Evolutionary conservation across 1,284 basidiomycete species (phyloP).

Genomic region (Singerocomus rubriflavus): DNA sequence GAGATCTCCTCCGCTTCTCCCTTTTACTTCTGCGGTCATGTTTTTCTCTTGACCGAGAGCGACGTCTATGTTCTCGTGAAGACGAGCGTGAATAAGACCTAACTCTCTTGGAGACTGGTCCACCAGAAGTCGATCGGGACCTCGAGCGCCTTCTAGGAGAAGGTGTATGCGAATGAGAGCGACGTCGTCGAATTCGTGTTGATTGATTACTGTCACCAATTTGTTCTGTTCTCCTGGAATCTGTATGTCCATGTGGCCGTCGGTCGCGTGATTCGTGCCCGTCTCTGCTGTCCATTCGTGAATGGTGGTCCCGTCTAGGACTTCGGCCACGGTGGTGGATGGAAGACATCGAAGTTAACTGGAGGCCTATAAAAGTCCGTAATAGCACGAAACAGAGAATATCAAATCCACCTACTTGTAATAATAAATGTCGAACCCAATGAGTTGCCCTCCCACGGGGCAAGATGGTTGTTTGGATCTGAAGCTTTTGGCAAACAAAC

Average conservation of each 20-base stretch:
- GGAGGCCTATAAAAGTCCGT: not conserved
- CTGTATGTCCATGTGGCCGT: conserved; percentile 16
- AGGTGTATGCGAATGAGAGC: conserved; percentile 24
- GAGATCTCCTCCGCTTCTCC: conserved; percentile 36
- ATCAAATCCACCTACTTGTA: conserved; percentile 1
- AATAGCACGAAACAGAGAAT: not conserved
- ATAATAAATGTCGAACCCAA: conserved; percentile 1
- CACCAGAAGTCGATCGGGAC: conserved; percentile 28
- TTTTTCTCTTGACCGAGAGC: conserved; percentile 29
- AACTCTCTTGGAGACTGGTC: conserved; percentile 13
- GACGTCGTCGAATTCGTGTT: conserved; percentile 5
- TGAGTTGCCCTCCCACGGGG: not conserved
- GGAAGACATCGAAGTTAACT: conserved; percentile 18
- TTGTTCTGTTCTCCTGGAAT: conserved; percentile 10
- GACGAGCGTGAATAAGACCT: conserved; percentile 26
- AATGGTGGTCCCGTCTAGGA: conserved; percentile 16
- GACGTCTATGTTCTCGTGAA: conserved; percentile 25
- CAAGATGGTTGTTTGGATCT: conserved; percentile 28
- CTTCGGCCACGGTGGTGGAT: conserved; percentile 21
- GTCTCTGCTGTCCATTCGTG: conserved; percentile 14
- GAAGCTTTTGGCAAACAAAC: conserved; percentile 31
- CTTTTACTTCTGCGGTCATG: conserved; percentile 25
- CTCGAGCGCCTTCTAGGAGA: conserved; percentile 22
- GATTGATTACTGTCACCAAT: conserved; percentile 7
- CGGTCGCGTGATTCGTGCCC: conserved; percentile 18